Percentiles rank a stretch among this genome's conserved stretches.
Conservation (phyloP, 192 early-diverging fungal species). For the Coemansia sp. region DNA sequence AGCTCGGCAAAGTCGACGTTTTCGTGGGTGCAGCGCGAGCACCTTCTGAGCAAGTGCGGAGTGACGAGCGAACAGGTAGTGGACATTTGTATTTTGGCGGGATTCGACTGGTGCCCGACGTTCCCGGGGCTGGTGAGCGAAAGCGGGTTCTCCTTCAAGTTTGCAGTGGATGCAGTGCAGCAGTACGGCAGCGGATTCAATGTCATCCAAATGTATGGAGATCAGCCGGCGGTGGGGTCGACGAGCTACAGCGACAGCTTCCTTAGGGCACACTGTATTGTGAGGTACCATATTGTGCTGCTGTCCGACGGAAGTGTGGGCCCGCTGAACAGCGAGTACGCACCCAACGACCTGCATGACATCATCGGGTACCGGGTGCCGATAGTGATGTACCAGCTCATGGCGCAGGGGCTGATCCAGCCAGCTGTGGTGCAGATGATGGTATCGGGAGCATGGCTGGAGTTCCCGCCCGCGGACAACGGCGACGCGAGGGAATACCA, state of each 20-base stretch:
- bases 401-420: slow-evolving; percentile 64
- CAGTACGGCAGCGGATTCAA: slow-evolving; percentile 73
- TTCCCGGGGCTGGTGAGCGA: slow-evolving; percentile 65
- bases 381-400: slow-evolving; percentile 64
- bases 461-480: slow-evolving; percentile 73
- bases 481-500: slow-evolving; percentile 78
- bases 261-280: slow-evolving; percentile 67
- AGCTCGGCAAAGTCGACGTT: slow-evolving; percentile 67
- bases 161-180: slow-evolving; percentile 63
- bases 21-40: slow-evolving; percentile 61
- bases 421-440: slow-evolving; percentile 66
- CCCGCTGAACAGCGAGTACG: slow-evolving; percentile 59
- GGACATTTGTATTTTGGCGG: slow-evolving; percentile 78
- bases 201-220: slow-evolving; percentile 63
- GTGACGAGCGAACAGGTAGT: slow-evolving; percentile 69
- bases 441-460: slow-evolving; percentile 62
- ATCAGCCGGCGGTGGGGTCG: slow-evolving; percentile 57
- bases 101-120: slow-evolving; percentile 70
- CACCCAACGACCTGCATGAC: slow-evolving; percentile 78
- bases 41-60: slow-evolving; percentile 58
- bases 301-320: slow-evolving; percentile 67
- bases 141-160: slow-evolving; percentile 66
- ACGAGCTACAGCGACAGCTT: slow-evolving; percentile 68
- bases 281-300: slow-evolving; percentile 71
- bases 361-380: slow-evolving; percentile 78